Conservation (phyloP, 2,329 filamentous ascomycete species). For the Stagonosporopsis chrysanthemi region DNA sequence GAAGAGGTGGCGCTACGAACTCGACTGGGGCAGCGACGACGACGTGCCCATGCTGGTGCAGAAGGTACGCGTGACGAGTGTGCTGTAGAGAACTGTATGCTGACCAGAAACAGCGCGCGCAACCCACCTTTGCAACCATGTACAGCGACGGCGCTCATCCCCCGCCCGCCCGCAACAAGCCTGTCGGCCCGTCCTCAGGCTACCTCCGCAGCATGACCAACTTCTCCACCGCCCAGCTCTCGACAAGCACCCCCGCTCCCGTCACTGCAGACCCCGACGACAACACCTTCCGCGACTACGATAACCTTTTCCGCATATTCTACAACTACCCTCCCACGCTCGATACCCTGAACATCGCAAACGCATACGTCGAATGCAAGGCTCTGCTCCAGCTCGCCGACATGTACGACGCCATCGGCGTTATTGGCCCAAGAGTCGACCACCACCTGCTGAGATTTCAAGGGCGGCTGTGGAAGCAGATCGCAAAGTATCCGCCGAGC, state of each 20-base stretch:
- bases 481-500: constrained; percentile 92
- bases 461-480: constrained; percentile 90
- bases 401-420: constrained; percentile 88
- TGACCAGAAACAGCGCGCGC: constrained; percentile 4
- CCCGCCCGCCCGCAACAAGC: constrained; percentile 68
- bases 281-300: constrained; percentile 88
- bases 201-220: constrained; percentile 92
- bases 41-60: constrained; percentile 90
- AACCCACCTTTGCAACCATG: constrained; percentile 57
- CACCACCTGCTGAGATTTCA: constrained; percentile 94
- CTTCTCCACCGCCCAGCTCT: constrained; percentile 60
- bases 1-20: constrained; percentile 83
- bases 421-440: constrained; percentile 88
- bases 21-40: constrained; percentile 75
- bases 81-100: constrained; percentile 7
- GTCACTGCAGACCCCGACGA: constrained; percentile 67
- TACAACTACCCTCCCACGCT: constrained; percentile 89
- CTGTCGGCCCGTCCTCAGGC: constrained; percentile 66
- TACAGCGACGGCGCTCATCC: constrained; percentile 58
- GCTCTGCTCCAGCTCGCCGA: constrained; percentile 87
- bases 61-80: constrained; percentile 61
- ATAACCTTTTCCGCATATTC: constrained; percentile 94
- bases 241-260: constrained; percentile 34
- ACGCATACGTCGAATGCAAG: constrained; percentile 94
- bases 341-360: constrained; percentile 86